Evolutionary conservation across 495 filamentous ascomycete species (phyloP), one percentile per base, ranked within the genome.

Genomic region (Tuber borchii): DNA sequence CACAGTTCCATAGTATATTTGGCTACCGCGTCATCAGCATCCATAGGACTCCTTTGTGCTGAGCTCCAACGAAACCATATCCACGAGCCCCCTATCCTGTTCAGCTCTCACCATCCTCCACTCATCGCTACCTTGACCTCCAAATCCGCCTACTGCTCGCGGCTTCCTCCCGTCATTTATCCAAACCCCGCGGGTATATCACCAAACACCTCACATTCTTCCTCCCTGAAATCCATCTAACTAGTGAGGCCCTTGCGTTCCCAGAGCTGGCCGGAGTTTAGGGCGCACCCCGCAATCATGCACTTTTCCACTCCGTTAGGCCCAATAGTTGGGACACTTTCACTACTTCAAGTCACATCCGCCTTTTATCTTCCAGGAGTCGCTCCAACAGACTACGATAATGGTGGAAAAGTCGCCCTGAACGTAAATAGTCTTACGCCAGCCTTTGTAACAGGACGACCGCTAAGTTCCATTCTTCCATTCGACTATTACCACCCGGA

Each of bases 301-400:
- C 71, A 74, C 45, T 72, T 80, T 46, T 78, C 75, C 72, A 70
- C 65, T 37, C 74, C 74, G 26, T 37, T 76, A 16, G 44, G 70
- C 46, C 26, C 81, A 39, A 78, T 82, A 39, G 73, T 84, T 44
- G 76, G 72, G 37, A 65, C 68, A 26, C 45, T 76, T n/a, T 82
- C 80, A 39, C 77, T 87, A 7, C 79, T 87, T 61, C 84, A 86
- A 48, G 84, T 92, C 45, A 87, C 91, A 31, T 85, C 90, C 8
- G 92, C 93, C 72, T 98, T 98, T 87, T 98, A 98, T 85, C 91
- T 99, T 51, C 95, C 95, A 22, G 95, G 95, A 76, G 93, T 97
- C 81, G 94, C 94, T 71, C 95, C 96, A n/a, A 93, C 91, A 37
- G 93, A 94, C 68, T 99, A 98, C 85, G 88, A 90, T 77, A 82